Evolutionary conservation across 1,284 basidiomycete species (phyloP).

Genomic region (Tetrapyrgos nigripes): DNA sequence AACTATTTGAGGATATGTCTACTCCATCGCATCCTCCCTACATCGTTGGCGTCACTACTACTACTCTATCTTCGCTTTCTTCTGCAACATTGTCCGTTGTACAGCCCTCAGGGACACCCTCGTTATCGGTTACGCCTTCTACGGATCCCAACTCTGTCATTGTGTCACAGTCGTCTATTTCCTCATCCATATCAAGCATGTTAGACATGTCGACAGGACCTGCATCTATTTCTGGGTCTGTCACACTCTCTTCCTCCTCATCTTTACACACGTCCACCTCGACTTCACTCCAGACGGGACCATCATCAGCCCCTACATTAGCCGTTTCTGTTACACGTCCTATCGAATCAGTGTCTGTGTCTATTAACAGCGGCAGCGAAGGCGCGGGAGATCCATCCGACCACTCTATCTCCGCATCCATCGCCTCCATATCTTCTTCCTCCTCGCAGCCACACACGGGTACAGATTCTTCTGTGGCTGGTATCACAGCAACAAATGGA

Average conservation of each 20-base stretch:
- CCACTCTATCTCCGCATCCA: no score
- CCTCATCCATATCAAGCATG: neutral
- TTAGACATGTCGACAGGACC: neutral
- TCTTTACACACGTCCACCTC: neutral
- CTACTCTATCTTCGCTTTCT: neutral
- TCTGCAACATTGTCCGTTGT: neutral
- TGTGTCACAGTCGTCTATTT: neutral
- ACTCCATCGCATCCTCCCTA: neutral
- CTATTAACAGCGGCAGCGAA: no score
- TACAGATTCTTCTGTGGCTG: no score
- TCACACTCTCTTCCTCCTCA: no score
- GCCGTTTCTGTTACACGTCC: no score
- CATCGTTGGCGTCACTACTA: neutral
- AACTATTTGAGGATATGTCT: no score
- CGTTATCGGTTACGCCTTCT: neutral
- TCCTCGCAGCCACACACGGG: no score
- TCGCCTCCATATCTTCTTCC: no score
- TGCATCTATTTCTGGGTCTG: neutral
- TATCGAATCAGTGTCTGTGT: no score
- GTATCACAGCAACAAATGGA: no score
- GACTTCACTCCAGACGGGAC: neutral
- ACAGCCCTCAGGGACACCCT: neutral
- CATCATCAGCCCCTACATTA: no score
- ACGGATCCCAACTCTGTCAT: slow-evolving; percentile 4
- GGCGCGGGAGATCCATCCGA: no score